A percentile compares a stretch with the other conserved stretches of the same genome.
phyloP scores from a whole-genome alignment of 306 rosid genomes.

The Inga laurina region DNA sequence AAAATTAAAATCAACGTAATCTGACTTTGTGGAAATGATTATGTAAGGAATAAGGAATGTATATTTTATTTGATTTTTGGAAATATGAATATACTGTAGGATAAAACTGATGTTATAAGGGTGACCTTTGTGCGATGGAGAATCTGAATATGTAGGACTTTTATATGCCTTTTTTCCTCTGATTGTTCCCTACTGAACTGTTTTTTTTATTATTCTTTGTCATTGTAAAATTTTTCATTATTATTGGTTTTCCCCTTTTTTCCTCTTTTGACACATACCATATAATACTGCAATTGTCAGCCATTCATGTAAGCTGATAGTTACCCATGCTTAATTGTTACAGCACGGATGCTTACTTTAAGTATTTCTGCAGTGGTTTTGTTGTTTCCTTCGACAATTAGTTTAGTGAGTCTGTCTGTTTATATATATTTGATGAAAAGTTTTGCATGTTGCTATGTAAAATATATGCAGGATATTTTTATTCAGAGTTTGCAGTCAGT shows the following conservation, averaged over 20 bases:
- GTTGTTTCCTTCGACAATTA: not conserved
- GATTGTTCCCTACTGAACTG: not conserved
- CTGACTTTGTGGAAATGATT: not conserved
- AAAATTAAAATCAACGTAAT: not conserved
- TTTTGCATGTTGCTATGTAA: slow-evolving; percentile 25
- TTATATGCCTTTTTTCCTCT: not conserved
- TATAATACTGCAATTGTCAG: not conserved
- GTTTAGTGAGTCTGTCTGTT: not conserved
- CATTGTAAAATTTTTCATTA: not conserved
- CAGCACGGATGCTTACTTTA: not conserved
- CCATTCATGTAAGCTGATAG: not conserved
- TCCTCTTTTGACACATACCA: not conserved
- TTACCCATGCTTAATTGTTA: not conserved
- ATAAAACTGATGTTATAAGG: not conserved
- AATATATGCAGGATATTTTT: slow-evolving; percentile 77
- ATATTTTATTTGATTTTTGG: not conserved
- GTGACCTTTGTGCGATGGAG: slow-evolving; percentile 2
- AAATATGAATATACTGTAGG: not conserved
- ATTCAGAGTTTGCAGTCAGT: slow-evolving; percentile 75
- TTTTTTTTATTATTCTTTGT: not conserved
- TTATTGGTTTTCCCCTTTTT: not conserved
- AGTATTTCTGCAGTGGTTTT: not conserved
- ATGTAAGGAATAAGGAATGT: not conserved
- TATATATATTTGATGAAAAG: not conserved
- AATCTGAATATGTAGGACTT: not conserved